A percentile compares a stretch with the other conserved stretches of the same genome.
phyloP scores from a whole-genome alignment of 2,329 filamentous ascomycete genomes.

The Penicillium glabrum region DNA sequence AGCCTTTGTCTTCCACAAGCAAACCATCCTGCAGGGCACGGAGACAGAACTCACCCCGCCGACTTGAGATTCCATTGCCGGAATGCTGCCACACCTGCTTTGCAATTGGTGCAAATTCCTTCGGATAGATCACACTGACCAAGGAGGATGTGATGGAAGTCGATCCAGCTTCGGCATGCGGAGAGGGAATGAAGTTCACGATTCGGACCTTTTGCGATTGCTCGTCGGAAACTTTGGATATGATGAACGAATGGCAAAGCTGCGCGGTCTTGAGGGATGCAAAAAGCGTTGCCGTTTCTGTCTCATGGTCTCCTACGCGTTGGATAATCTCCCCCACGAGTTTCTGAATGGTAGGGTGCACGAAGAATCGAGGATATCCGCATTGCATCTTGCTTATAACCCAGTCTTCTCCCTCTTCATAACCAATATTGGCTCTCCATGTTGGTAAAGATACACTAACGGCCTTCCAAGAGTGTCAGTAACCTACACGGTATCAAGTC shows the following conservation, averaged over 20 bases:
- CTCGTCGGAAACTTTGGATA: conserved; percentile 34
- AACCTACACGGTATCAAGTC: neutral
- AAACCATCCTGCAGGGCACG: conserved; percentile 69
- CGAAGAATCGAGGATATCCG: conserved; percentile 93
- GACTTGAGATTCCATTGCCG: conserved; percentile 87
- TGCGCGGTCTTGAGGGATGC: conserved; percentile 69
- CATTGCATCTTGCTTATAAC: conserved; percentile 82
- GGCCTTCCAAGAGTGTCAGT: conserved; percentile 58
- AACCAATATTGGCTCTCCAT: conserved; percentile 87
- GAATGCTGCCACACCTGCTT: conserved; percentile 98
- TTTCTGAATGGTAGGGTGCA: conserved; percentile 77
- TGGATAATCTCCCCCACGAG: conserved; percentile 69
- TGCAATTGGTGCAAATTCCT: conserved; percentile 67
- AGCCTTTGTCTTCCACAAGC: conserved; percentile 52
- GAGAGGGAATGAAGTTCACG: conserved; percentile 53
- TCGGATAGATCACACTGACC: conserved; percentile 70
- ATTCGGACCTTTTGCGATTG: conserved; percentile 54
- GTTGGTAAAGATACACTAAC: conserved; percentile 94
- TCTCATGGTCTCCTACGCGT: conserved; percentile 55
- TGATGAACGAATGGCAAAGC: conserved; percentile 73
- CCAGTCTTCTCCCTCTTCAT: conserved; percentile 89
- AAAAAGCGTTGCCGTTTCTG: conserved; percentile 75
- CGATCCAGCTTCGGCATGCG: conserved; percentile 64
- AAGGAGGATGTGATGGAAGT: conserved; percentile 59
- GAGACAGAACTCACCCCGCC: conserved; percentile 86